Base-by-base conservation (phyloP, 2,329 filamentous ascomycete species). In the Penicillium digitatum region DNA sequence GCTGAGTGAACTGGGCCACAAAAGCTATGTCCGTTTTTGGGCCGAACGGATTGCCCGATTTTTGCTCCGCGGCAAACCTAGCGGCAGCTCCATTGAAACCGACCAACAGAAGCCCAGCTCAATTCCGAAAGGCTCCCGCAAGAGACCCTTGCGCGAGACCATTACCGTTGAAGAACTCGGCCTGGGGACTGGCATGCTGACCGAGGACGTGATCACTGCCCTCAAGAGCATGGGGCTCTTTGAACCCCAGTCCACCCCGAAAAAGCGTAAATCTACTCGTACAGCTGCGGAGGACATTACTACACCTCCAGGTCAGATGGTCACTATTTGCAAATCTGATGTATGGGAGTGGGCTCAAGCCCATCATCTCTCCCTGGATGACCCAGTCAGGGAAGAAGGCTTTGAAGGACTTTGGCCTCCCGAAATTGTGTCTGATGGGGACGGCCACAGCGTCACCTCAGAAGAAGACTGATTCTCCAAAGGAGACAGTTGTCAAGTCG, bases 21-120 rank as follows among this genome's bases (percentile, higher is more conserved):
- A 85, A 66, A 90, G 90, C 3, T 97, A 97, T 74, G 81, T 82
- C 63, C 81, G 88, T 6, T 96, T 89, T 74, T 97, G 93, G 93
- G 86, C 87, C 1, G 86, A 87, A 40, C 89, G 94, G 63, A 86
- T 96, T 58, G 87, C 87, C 6, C 81, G 90, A n/a, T 89, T 75
- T 53, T 72, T 86, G 26, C 69, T 82, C n/a, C 71, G 69, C 43
- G 67, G 63, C 11, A 61, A 71, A 31, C 59, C 65, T 48, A 31
- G 63, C 49, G 52, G 58, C 16, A 66, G 67, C 34, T 60, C 63
- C 8, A 61, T 66, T 58, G 70, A 71, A 10, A 58, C 62, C 22
- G 63, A 59, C 24, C 60, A 68, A 2, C 67, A 69, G 47, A 67
- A 71, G 51, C 64, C 65, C 20, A 66, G 57, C 31, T 53, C 52